A percentile compares a stretch with the other conserved stretches of the same genome.
Evolutionary conservation across 345 rosid species (phyloP).

Genomic region (Gynandropsis gynandra): DNA sequence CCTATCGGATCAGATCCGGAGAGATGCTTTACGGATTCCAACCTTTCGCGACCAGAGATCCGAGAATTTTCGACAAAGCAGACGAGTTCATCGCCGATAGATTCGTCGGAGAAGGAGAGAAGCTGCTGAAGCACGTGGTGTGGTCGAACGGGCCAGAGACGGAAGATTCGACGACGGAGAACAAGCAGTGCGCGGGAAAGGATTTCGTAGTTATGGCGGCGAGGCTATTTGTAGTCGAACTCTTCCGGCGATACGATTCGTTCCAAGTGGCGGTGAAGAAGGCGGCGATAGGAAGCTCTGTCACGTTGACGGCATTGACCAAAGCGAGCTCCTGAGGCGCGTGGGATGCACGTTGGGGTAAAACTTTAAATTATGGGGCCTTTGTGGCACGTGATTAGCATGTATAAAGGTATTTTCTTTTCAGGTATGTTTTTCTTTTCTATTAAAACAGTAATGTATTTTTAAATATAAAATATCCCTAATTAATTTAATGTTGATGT

Average conservation of each 20-base stretch:
- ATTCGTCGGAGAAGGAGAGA: constrained; percentile 74
- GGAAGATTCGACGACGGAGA: constrained; percentile 43
- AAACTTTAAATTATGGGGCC: constrained; percentile 7
- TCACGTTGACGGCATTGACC: constrained; percentile 55
- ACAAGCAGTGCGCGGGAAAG: constrained; percentile 90
- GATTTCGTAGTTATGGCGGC: constrained; percentile 69
- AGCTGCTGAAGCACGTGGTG: constrained; percentile 52
- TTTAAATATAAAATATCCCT: no score
- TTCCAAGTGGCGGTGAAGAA: constrained; percentile 48
- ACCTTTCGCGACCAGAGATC: constrained; percentile 79
- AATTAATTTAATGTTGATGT: no score
- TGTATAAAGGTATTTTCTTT: no score
- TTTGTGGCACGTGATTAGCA: no score
- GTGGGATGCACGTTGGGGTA: constrained; percentile 21
- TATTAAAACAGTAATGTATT: no score
- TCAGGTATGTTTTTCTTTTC: no score
- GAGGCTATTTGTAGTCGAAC: constrained; percentile 62
- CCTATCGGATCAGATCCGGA: constrained; percentile 63
- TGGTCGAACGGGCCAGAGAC: constrained; percentile 96
- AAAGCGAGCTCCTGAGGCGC: constrained; percentile 41
- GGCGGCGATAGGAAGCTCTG: constrained; percentile 48
- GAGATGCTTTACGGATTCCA: constrained; percentile 76
- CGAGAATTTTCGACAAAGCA: constrained; percentile 55
- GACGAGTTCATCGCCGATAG: constrained; percentile 77
- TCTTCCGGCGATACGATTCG: constrained; percentile 76